These are phyloP conservation scores for Giardia duodenalis DNA, from an alignment of 208 protist genomes.

Conservation along the genomic window DNA sequence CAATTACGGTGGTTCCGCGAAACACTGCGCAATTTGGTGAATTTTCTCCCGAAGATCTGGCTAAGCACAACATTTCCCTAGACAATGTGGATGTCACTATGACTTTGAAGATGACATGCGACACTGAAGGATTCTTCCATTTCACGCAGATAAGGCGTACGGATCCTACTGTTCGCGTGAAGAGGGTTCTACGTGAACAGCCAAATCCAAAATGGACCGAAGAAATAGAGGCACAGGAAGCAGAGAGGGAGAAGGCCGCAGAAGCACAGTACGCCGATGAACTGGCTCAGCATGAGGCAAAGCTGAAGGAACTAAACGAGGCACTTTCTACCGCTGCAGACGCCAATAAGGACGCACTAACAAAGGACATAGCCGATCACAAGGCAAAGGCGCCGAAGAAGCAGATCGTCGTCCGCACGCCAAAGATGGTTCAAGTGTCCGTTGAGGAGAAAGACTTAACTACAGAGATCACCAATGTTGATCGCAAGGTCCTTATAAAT, in stretches of 20 bases:
- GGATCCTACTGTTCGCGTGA: background rate
- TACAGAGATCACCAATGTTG: background rate
- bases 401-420: background rate
- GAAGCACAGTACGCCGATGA: background rate
- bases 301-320: no score
- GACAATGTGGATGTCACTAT: background rate
- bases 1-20: background rate
- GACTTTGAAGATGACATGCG: background rate
- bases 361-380: background rate
- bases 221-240: background rate
- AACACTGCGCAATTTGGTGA: background rate
- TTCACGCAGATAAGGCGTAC: background rate
- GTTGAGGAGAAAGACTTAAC: background rate
- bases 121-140: background rate
- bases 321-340: background rate
- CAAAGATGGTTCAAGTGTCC: background rate
- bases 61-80: background rate
- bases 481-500: background rate
- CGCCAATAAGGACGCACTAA: background rate
- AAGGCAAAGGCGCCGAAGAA: background rate
- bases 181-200: background rate
- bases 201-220: background rate
- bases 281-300: no score
- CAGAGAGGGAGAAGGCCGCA: background rate
- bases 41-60: background rate